A percentile compares a stretch with the other conserved stretches of the same genome.
Conservation (phyloP, 2,329 filamentous ascomycete species). For the Ceratocystis diversiconidia region DNA sequence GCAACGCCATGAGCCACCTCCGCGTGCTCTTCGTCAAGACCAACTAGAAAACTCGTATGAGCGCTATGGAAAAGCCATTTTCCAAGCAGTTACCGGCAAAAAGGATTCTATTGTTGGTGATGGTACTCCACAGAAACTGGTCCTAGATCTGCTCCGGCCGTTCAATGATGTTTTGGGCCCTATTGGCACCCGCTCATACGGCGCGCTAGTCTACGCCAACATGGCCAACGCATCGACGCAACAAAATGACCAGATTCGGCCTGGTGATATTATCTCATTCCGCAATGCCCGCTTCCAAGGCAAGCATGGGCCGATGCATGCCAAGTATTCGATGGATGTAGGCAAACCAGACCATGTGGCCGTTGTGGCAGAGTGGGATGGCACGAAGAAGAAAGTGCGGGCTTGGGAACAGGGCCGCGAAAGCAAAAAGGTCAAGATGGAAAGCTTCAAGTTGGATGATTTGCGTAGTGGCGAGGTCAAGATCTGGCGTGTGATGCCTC, state of each 20-base stretch:
- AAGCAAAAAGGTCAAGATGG: slow-evolving; percentile 81
- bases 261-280: slow-evolving; percentile 84
- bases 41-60: slow-evolving; percentile 80
- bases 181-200: slow-evolving; percentile 78
- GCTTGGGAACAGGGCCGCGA: slow-evolving; percentile 93
- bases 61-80: slow-evolving; percentile 65
- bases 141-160: slow-evolving; percentile 65
- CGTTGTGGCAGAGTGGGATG: slow-evolving; percentile 91
- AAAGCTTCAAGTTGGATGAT: slow-evolving; percentile 90
- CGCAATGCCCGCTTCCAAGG: slow-evolving; percentile 91
- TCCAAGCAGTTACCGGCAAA: slow-evolving; percentile 52
- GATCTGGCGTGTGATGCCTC: slow-evolving; percentile 90
- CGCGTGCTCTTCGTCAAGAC: slow-evolving; percentile 71
- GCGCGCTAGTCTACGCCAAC: slow-evolving; percentile 86
- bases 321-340: slow-evolving; percentile 80
- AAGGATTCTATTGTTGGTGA: slow-evolving; percentile 74
- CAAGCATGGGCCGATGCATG: slow-evolving; percentile 87
- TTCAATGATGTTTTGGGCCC: slow-evolving; percentile 62
- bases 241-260: slow-evolving; percentile 81
- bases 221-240: slow-evolving; percentile 84
- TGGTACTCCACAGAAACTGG: slow-evolving; percentile 61
- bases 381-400: slow-evolving; percentile 92
- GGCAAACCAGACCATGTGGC: slow-evolving; percentile 82
- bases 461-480: slow-evolving; percentile 86
- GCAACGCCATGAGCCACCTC: slow-evolving; percentile 76